Conservation (phyloP, 2,329 filamentous ascomycete genomes). For the Epichloe glyceriae region DNA sequence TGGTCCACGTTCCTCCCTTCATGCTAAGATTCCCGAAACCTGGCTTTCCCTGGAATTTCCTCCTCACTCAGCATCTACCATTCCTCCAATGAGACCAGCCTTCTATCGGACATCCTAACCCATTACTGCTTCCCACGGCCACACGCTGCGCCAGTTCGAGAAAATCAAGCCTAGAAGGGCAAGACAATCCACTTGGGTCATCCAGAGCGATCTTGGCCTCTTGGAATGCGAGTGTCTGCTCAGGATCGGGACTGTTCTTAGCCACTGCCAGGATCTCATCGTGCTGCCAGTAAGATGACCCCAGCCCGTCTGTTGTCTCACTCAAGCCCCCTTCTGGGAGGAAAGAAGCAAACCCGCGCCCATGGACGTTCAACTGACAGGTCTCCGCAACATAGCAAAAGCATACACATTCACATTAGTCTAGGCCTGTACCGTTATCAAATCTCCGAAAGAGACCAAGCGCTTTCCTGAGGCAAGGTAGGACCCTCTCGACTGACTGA, state of each 20-base stretch:
- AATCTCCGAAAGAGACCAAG: slow-evolving; percentile 25
- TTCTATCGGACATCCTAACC: slow-evolving; percentile 11
- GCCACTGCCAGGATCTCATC: slow-evolving; percentile 19
- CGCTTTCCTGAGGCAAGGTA: slow-evolving; percentile 14
- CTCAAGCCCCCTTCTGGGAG: slow-evolving; percentile 16
- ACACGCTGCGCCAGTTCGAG: slow-evolving; percentile 13
- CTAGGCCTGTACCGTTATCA: slow-evolving; percentile 19
- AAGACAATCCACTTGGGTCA: slow-evolving; percentile 10
- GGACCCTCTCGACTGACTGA: slow-evolving; percentile 17
- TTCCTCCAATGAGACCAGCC: slow-evolving; percentile 11
- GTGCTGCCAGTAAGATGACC: slow-evolving; percentile 20
- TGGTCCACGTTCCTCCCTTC: slow-evolving; percentile 10
- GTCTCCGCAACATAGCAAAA: slow-evolving; percentile 18
- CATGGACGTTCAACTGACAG: slow-evolving; percentile 19
- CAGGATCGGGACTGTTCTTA: slow-evolving; percentile 22
- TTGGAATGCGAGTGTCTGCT: slow-evolving; percentile 26
- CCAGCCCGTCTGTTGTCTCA: slow-evolving; percentile 22
- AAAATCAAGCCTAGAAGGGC: slow-evolving; percentile 11
- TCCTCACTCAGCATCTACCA: slow-evolving; percentile 8
- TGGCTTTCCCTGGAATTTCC: slow-evolving; percentile 7
- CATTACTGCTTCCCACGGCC: slow-evolving; percentile 9
- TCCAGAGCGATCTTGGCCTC: slow-evolving; percentile 14
- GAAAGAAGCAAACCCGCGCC: slow-evolving; percentile 19
- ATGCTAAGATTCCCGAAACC: slow-evolving; percentile 8
- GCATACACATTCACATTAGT: slow-evolving; percentile 18